Evolutionary conservation across 306 rosid species (phyloP).

Genomic region (Cotoneaster glaucophyllus): DNA sequence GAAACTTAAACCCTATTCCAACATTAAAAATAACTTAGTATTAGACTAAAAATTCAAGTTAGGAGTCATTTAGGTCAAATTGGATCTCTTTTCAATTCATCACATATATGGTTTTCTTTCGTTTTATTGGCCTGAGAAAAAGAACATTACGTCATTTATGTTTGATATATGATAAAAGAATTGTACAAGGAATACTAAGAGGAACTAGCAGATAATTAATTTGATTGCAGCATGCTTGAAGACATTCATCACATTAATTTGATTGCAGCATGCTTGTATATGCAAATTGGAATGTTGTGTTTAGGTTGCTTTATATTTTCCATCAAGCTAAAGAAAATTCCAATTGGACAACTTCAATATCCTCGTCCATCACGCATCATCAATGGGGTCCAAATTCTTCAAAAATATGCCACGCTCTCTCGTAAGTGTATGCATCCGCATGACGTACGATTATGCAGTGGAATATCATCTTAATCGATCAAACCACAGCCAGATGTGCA

Average conservation of each 20-base stretch:
- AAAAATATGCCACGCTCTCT: neutral
- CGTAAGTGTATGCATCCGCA: conserved; percentile 32
- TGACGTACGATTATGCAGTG: conserved; percentile 27
- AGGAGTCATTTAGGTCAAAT: neutral
- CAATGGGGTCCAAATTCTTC: conserved; percentile 17
- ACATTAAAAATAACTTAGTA: neutral
- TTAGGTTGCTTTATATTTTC: neutral
- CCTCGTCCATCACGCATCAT: neutral
- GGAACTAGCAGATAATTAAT: neutral
- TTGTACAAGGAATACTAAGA: neutral
- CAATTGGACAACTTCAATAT: neutral
- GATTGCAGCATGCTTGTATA: neutral
- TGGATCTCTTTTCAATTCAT: too few species aligned
- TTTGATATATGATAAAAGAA: too few species aligned
- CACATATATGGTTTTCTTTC: too few species aligned
- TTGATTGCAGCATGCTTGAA: neutral
- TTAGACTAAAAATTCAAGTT: neutral
- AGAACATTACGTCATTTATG: neutral
- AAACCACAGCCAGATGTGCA: neutral
- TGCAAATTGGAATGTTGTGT: neutral
- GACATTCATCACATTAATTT: neutral
- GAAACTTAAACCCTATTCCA: neutral
- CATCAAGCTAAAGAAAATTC: neutral
- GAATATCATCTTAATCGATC: neutral
- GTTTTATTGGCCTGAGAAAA: neutral